A percentile compares a stretch with the other conserved stretches of the same genome.
These are phyloP conservation scores for Phytophthora pluvialis DNA, from an alignment of 352 stramenopile species.

Conservation along the genomic window DNA sequence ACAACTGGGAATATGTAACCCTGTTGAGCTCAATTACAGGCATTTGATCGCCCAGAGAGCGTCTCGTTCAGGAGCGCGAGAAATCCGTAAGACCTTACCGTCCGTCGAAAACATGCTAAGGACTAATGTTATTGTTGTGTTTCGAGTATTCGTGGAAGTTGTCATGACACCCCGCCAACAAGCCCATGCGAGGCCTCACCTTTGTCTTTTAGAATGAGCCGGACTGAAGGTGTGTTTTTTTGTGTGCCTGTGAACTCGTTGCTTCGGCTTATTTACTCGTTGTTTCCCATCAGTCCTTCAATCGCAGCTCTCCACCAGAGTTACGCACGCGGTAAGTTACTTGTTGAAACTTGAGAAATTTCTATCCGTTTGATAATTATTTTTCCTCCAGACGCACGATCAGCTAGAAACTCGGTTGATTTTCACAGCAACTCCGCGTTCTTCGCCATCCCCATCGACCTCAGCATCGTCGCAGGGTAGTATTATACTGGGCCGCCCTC, in stretches of 20 bases:
- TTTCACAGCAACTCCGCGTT: constrained; percentile 10
- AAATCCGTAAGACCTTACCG: constrained; percentile 15
- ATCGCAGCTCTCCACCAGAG: constrained; percentile 26
- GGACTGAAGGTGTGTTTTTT: constrained; percentile 33
- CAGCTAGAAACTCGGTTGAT: not conserved
- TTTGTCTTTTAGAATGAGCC: constrained; percentile 42
- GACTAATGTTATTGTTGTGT: constrained; percentile 12
- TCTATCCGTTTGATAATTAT: constrained; percentile 2
- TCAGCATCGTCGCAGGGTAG: constrained; percentile 51
- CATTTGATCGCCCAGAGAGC: constrained; percentile 11
- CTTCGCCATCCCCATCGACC: constrained; percentile 34
- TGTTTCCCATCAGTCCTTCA: constrained; percentile 31
- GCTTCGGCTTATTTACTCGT: not conserved
- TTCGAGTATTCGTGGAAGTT: constrained; percentile 9
- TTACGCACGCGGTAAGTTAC: constrained; percentile 10
- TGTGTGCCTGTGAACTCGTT: not conserved
- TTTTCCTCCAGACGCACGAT: constrained; percentile 3
- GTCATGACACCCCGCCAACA: constrained; percentile 1
- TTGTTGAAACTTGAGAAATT: not conserved
- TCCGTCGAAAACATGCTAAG: not conserved
- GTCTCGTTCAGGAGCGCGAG: not conserved
- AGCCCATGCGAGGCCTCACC: constrained; percentile 25
- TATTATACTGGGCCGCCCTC: constrained; percentile 40
- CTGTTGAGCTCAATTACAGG: constrained; percentile 6
- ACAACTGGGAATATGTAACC: constrained; percentile 3